Conservation (phyloP, 768 basidiomycete species). For the Auricularia auricula-judae region DNA sequence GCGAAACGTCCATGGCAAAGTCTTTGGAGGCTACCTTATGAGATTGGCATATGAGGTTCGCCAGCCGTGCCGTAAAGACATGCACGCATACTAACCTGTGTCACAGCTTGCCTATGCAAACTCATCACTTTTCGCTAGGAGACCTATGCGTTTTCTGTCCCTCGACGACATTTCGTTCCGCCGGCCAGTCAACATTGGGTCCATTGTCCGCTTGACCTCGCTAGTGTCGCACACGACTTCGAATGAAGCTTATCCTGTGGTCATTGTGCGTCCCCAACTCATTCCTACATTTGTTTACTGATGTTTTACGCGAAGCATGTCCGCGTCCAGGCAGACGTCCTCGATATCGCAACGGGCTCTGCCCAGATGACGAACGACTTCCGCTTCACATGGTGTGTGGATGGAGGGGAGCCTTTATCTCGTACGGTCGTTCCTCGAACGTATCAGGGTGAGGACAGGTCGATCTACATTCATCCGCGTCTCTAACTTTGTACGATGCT, state of each 20-base stretch:
- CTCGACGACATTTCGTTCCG: conserved; percentile 73
- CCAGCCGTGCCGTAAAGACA: neutral
- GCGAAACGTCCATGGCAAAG: conserved; percentile 72
- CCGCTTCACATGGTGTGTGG: conserved; percentile 58
- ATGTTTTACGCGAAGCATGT: conserved; percentile 39
- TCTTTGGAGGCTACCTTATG: conserved; percentile 62
- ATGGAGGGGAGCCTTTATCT: conserved; percentile 24
- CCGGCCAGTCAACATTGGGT: conserved; percentile 75
- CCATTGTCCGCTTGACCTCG: conserved; percentile 63
- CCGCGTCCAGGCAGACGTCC: conserved; percentile 59
- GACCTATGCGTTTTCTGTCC: conserved; percentile 56
- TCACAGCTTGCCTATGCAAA: conserved; percentile 62
- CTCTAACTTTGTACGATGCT: conserved; percentile 12
- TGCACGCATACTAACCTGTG: neutral
- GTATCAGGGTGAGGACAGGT: conserved; percentile 42
- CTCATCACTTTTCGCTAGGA: conserved; percentile 54
- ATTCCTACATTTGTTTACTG: neutral
- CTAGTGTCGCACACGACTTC: conserved; percentile 50
- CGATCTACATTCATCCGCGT: conserved; percentile 9
- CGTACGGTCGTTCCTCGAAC: conserved; percentile 55
- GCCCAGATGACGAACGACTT: conserved; percentile 68
- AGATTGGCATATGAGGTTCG: conserved; percentile 61
- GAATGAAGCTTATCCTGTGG: conserved; percentile 37
- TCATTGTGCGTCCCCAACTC: conserved; percentile 39
- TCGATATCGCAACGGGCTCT: conserved; percentile 52